Evolutionary conservation across 805 yeast species (phyloP).

Genomic region (Starmerella floris): DNA sequence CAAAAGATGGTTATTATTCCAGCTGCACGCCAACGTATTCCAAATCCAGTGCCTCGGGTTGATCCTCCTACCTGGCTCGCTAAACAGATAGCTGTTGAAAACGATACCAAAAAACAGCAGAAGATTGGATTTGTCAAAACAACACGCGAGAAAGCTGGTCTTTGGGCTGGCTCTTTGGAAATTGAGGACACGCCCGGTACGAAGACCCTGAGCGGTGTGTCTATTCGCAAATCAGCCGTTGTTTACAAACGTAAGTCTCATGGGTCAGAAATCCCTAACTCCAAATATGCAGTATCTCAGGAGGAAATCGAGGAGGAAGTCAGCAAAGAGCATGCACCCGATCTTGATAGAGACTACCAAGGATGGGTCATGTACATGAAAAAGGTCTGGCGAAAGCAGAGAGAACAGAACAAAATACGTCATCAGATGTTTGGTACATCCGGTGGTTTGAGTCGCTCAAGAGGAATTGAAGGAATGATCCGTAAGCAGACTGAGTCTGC

Average conservation of each 20-base stretch:
- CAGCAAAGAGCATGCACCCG: slow-evolving; percentile 20
- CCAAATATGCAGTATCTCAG: slow-evolving; percentile 25
- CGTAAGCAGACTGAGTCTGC: slow-evolving; percentile 60
- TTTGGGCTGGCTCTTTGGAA: slow-evolving; percentile 32
- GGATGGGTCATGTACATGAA: slow-evolving; percentile 58
- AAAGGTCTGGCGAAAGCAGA: slow-evolving; percentile 73
- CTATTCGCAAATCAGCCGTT: not conserved
- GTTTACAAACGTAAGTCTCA: slow-evolving; percentile 10
- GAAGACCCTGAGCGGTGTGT: not conserved
- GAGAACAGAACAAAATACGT: slow-evolving; percentile 58
- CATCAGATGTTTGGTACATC: slow-evolving; percentile 60
- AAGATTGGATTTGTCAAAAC: slow-evolving; percentile 46
- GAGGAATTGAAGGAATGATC: slow-evolving; percentile 51
- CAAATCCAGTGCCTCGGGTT: slow-evolving; percentile 89
- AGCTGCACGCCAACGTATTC: slow-evolving; percentile 80
- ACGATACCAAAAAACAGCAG: slow-evolving; percentile 61
- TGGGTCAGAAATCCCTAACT: not conserved
- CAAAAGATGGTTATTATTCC: slow-evolving; percentile 94
- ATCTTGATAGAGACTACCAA: slow-evolving; percentile 29
- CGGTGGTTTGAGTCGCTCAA: slow-evolving; percentile 28
- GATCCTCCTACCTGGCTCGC: slow-evolving; percentile 89
- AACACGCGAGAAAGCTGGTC: slow-evolving; percentile 18
- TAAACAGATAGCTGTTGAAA: slow-evolving; percentile 43
- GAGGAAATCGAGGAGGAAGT: slow-evolving; percentile 26
- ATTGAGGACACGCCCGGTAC: slow-evolving; percentile 56